Conservation (phyloP, 1,284 basidiomycete genomes). For the Malassezia sympodialis region DNA sequence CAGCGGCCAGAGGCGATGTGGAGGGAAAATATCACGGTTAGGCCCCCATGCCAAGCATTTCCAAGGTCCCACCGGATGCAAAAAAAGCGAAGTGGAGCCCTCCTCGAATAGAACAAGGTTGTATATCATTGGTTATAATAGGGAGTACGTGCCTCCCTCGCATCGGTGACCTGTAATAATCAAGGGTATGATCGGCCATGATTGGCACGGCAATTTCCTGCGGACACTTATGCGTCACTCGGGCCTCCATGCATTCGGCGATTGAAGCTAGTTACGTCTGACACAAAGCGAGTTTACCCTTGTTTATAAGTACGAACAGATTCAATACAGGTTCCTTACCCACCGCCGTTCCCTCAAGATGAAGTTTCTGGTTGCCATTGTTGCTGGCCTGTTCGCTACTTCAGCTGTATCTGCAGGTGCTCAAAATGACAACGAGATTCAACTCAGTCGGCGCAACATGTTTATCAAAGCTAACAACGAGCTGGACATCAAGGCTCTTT, state of each 20-base stretch:
- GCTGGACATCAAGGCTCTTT: constrained; percentile 10
- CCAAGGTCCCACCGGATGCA: neutral
- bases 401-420: neutral
- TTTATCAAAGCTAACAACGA: neutral
- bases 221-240: neutral
- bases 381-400: constrained; percentile 9
- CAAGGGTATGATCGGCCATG: neutral
- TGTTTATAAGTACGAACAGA: neutral
- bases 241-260: neutral
- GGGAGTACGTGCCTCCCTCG: neutral
- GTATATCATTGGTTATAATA: neutral
- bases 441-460: neutral
- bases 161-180: neutral
- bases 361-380: neutral
- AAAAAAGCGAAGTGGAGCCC: neutral
- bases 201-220: neutral
- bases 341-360: constrained; percentile 1
- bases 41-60: neutral
- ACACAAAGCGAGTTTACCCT: neutral
- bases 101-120: neutral
- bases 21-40: neutral
- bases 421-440: neutral
- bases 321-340: neutral
- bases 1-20: neutral
- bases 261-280: neutral